These are phyloP conservation scores for Austroboletus olivaceoglutinosus DNA, from an alignment of 1,284 basidiomycete genomes.

Conservation along the genomic window DNA sequence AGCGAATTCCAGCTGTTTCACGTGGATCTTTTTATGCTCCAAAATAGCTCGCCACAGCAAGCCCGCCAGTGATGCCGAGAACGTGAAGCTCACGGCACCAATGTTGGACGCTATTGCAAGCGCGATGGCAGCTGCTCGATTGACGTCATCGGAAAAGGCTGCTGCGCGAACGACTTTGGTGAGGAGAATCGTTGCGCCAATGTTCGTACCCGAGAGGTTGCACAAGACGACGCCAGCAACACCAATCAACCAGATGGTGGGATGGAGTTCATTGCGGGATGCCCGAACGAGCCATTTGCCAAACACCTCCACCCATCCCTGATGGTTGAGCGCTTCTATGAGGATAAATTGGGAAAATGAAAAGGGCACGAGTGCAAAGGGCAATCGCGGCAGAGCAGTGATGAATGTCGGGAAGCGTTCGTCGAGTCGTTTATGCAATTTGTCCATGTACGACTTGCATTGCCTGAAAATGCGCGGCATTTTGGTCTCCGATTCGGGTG, in stretches of 20 bases:
- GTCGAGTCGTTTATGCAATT: slow-evolving; percentile 27
- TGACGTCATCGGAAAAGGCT: slow-evolving; percentile 15
- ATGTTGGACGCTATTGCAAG: slow-evolving; percentile 87
- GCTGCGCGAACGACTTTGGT: slow-evolving; percentile 49
- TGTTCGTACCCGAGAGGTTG: slow-evolving; percentile 92
- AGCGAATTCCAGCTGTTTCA: slow-evolving; percentile 71
- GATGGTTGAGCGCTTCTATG: slow-evolving; percentile 78
- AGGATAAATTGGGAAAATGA: slow-evolving; percentile 96
- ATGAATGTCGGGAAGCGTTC: slow-evolving; percentile 72
- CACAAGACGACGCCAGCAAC: slow-evolving; percentile 73
- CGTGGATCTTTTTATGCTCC: slow-evolving; percentile 70
- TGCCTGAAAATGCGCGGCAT: slow-evolving; percentile 4
- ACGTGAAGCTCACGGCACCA: slow-evolving; percentile 89
- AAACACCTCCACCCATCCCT: slow-evolving; percentile 93
- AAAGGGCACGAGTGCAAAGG: slow-evolving; percentile 84
- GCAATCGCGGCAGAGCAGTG: slow-evolving; percentile 69
- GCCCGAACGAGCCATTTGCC: slow-evolving; percentile 65
- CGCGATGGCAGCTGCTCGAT: slow-evolving; percentile 50
- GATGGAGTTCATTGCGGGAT: slow-evolving; percentile 43
- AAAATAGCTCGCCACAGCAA: slow-evolving; percentile 85
- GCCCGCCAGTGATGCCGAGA: slow-evolving; percentile 88
- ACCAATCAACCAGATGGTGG: slow-evolving; percentile 57
- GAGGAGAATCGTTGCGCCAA: slow-evolving; percentile 92
- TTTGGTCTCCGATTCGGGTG: neutral
- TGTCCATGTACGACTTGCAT: slow-evolving; percentile 21